Base-by-base conservation (phyloP, 768 basidiomycete genomes). In the Tubosaeta sp. region DNA sequence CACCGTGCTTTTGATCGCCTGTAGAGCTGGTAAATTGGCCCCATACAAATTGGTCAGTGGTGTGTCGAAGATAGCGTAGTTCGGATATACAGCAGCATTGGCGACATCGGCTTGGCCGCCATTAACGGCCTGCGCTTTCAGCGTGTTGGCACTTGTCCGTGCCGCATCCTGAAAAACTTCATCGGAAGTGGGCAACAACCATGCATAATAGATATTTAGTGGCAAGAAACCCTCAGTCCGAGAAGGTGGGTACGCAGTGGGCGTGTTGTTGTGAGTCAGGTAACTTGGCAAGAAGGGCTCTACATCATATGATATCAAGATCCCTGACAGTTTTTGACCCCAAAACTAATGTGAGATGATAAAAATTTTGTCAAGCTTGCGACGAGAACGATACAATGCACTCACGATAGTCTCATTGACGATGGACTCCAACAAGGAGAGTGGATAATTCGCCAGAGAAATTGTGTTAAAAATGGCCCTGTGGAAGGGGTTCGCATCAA, bases 31-130 rank as follows among this genome's bases (percentile, higher is more conserved):
- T 18, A 48, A 3, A 45, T 81, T 77, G 1, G 55, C 57, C 0
- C 80, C 82, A 51, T 78, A 84, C 29, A 85, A 62, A 5, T 60
- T 35, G 27, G 67, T 57, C 31, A 82, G 38, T 0, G 79, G 74
- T 11, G 80, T 82, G 50, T 74, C 74, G 48, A 59, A 70, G 1
- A 80, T 68, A 2, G 82, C 80, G 54, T 81, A 83, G 59, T 86
- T 84, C 7, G 73, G 69, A 57, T 86, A 83, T 22, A 71, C 42
- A 2, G 75, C 56, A 6, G 70, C 74, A 22, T 70, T 59, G 7
- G 55, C 59, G 14, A 73, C 48, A 43, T 69, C 59, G 13, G 5
- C 30, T 58, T 80, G 77, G 12, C 77, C 80, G 24, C 73, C 70
- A 21, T 57, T 58, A 8, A 71, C 55, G 3, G 76, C 77, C 14